Evolutionary conservation across 768 basidiomycete genomes (phyloP).

Genomic region (Pholiota molesta): DNA sequence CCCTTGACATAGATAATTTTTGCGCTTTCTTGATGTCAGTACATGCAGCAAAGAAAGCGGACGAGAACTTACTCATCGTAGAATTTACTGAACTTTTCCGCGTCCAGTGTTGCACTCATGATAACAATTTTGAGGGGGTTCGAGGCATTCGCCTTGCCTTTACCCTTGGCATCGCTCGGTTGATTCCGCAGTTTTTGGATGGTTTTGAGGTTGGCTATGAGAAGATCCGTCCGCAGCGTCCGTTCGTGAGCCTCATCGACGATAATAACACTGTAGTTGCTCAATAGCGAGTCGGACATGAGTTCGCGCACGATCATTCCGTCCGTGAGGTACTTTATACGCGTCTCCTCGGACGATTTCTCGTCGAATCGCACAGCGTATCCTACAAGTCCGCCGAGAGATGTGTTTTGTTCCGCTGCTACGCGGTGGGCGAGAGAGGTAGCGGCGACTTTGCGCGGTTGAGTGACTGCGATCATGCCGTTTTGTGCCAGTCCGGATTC

Average conservation of each 20-base stretch:
- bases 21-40: conserved; percentile 51
- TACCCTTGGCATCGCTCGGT: conserved; percentile 39
- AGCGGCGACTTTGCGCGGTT: conserved; percentile 94
- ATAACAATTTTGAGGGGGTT: conserved; percentile 89
- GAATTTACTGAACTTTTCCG: conserved; percentile 90
- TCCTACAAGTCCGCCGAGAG: conserved; percentile 80
- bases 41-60: conserved; percentile 1
- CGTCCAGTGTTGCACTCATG: conserved; percentile 98
- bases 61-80: conserved; percentile 67
- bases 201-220: conserved; percentile 87
- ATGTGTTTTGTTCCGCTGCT: conserved; percentile 75
- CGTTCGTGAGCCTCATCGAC: conserved; percentile 99
- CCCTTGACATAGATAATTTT: conserved; percentile 91
- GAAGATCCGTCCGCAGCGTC: conserved; percentile 89
- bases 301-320: conserved; percentile 97
- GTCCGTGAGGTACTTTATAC: conserved; percentile 96
- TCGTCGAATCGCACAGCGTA: conserved; percentile 98
- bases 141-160: conserved; percentile 41
- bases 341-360: conserved; percentile 65
- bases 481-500: conserved; percentile 74
- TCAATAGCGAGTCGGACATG: conserved; percentile 74
- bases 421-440: conserved; percentile 93
- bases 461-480: conserved; percentile 88
- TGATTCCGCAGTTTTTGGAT: conserved; percentile 72
- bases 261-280: conserved; percentile 83